phyloP scores from a whole-genome alignment of 768 basidiomycete species.

The Coprinopsis sp. region DNA sequence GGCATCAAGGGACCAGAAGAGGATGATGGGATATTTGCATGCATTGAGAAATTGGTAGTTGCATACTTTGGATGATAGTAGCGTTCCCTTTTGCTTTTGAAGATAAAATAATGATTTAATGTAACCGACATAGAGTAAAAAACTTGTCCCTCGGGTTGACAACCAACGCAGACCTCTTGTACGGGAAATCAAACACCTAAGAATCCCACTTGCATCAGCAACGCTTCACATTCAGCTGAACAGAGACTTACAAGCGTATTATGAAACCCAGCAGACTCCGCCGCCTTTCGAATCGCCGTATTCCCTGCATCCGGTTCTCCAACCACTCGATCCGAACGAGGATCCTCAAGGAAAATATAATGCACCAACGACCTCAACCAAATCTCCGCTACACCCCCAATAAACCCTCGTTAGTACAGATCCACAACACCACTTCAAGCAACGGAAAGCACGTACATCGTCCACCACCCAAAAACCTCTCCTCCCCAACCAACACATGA shows the following conservation, averaged over 20 bases:
- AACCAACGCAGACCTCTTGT: constrained; percentile 27
- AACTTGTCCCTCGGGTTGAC: constrained; percentile 28
- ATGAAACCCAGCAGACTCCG: constrained; percentile 20
- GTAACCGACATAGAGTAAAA: constrained; percentile 27
- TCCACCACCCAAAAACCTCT: constrained; percentile 38
- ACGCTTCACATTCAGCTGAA: neutral
- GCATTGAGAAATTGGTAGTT: neutral
- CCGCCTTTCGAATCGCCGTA: constrained; percentile 20
- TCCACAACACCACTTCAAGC: too few relatives aligned
- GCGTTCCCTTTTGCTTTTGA: neutral
- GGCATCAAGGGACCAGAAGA: constrained; percentile 21
- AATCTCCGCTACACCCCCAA: constrained; percentile 24
- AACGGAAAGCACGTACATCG: constrained; percentile 29
- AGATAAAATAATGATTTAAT: constrained; percentile 5
- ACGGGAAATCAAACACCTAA: constrained; percentile 32
- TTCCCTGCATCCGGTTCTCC: constrained; percentile 38
- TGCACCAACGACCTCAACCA: constrained; percentile 36
- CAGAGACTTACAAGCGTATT: constrained; percentile 20
- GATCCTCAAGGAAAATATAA: constrained; percentile 39
- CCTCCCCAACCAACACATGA: constrained; percentile 45
- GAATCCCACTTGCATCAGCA: neutral
- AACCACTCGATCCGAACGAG: constrained; percentile 35
- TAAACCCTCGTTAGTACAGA: neutral
- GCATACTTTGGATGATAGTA: neutral
- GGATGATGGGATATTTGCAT: neutral